Base-by-base conservation (phyloP, 2,329 filamentous ascomycete genomes). In the Alternaria sp. region DNA sequence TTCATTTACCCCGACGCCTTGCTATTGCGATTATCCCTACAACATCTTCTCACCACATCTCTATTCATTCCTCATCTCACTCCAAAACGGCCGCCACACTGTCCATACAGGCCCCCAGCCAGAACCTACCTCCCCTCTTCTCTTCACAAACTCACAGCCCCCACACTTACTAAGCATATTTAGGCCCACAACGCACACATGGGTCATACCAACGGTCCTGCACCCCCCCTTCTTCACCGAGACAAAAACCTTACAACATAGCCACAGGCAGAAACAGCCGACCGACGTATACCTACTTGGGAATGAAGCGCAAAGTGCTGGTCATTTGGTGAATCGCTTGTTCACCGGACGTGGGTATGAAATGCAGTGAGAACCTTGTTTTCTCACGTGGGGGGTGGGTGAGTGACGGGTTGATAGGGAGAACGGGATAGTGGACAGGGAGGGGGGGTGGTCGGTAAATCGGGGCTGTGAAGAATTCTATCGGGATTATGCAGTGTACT, bases 351-450 rank as follows among this genome's bases (percentile, higher is more conserved):
- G 10, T 21, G 24, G 10, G 24, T 17, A 37, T 39, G 48, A 4
- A 33, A 36, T 50, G 48, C 48, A 37, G 48, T 39, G 26, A 26
- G 34, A 28, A 26, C 23, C 23, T 39, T 36, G 34, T 36, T 39
- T 29, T 17, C 48, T 50, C 48, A 39, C 33, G 34, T 39, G n/a
- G 48, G 34, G 46, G 34, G 23, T 26, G 14, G 48, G 14, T 50
- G 48, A 39, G 10, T 26, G 26, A 33, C 17, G 24, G 31, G 33
- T 50, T 36, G 31, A 13, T 11, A 0, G 3, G 17, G 23, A 39
- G 34, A 26, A 13, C 24, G 4, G 31, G 33, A 49, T n/a, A 26
- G 31, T 13, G 21, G 14, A 24, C 46, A 50, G 33, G 34, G 34
- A n/a, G n/a, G n/a, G n/a, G n/a, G n/a, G 17, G 11, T 23, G 21